phyloP scores from a whole-genome alignment of 768 basidiomycete genomes.

The Suillus americanus region DNA sequence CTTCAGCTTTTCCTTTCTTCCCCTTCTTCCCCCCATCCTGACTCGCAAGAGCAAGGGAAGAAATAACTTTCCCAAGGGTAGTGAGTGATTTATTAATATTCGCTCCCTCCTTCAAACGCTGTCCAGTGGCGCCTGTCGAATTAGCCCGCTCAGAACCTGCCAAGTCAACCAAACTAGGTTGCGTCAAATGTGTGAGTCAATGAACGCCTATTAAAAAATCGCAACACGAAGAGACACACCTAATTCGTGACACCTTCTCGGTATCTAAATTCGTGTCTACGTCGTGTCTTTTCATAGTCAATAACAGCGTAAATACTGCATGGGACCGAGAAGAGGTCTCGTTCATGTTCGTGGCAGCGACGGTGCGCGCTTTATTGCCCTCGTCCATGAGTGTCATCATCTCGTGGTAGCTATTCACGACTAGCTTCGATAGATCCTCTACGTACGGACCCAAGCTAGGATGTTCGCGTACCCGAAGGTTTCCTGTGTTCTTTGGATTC shows the following conservation, averaged over 20 bases:
- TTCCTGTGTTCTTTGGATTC: slow-evolving; percentile 96
- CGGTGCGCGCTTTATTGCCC: slow-evolving; percentile 97
- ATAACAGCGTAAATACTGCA: slow-evolving; percentile 93
- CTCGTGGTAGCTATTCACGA: slow-evolving; percentile 88
- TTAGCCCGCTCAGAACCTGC: slow-evolving; percentile 97
- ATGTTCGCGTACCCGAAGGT: slow-evolving; percentile 95
- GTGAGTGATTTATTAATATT: slow-evolving; percentile 99
- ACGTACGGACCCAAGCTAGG: slow-evolving; percentile 97
- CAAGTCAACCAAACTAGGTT: slow-evolving; percentile 83
- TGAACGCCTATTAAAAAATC: not conserved
- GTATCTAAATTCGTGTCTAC: slow-evolving; percentile 83
- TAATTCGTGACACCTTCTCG: slow-evolving; percentile 99
- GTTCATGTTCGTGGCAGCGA: slow-evolving; percentile 99
- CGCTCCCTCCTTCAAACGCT: slow-evolving; percentile 94
- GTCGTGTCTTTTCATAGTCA: slow-evolving; percentile 92
- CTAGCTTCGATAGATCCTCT: slow-evolving; percentile 92
- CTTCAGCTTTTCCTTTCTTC: slow-evolving; percentile 86
- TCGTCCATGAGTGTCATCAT: slow-evolving; percentile 99
- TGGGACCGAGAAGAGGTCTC: slow-evolving; percentile 99
- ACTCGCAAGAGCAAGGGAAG: slow-evolving; percentile 71
- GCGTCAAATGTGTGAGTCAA: slow-evolving; percentile 11
- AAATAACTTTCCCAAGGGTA: slow-evolving; percentile 97
- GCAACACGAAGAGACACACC: slow-evolving; percentile 39
- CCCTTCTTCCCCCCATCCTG: slow-evolving; percentile 71
- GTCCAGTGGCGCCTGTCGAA: slow-evolving; percentile 95